A percentile compares a stretch with the other conserved stretches of the same genome.
Conservation (phyloP, 495 filamentous ascomycete species). For the Immersiella caudata region DNA sequence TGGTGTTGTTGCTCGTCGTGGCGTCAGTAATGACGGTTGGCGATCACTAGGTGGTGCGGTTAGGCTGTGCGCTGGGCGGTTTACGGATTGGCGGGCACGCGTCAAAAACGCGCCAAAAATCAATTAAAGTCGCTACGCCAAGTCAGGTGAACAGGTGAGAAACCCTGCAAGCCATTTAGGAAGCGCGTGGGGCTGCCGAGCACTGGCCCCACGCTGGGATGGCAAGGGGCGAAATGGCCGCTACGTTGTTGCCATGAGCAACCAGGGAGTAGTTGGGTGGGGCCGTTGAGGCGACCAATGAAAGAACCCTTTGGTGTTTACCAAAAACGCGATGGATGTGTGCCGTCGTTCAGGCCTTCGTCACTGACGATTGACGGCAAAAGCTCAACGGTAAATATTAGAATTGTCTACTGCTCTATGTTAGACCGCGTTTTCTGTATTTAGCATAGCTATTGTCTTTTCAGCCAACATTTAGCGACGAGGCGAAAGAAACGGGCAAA, state of each 20-base stretch:
- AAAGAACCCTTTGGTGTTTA: conserved; percentile 22
- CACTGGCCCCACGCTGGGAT: neutral
- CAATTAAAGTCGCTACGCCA: conserved; percentile 32
- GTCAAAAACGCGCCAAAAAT: conserved; percentile 26
- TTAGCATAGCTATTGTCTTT: conserved; percentile 1
- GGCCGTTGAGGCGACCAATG: conserved; percentile 13
- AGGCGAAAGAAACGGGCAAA: neutral
- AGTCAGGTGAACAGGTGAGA: conserved; percentile 30
- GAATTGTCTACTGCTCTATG: neutral
- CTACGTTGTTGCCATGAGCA: conserved; percentile 22
- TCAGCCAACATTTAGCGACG: conserved; percentile 1
- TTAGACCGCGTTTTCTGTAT: neutral
- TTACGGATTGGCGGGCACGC: neutral
- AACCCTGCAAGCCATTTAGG: neutral
- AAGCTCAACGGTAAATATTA: neutral
- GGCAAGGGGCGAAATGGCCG: conserved; percentile 12
- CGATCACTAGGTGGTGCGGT: neutral
- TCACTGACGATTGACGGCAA: neutral
- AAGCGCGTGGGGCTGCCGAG: neutral
- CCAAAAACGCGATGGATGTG: conserved; percentile 27
- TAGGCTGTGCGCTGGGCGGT: neutral
- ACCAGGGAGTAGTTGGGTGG: neutral
- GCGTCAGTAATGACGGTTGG: conserved; percentile 5
- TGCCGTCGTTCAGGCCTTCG: neutral
- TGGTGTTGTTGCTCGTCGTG: neutral